Evolutionary conservation across 768 basidiomycete genomes (phyloP), one percentile per base, ranked within the genome.

Genomic region (Suillus sp.): DNA sequence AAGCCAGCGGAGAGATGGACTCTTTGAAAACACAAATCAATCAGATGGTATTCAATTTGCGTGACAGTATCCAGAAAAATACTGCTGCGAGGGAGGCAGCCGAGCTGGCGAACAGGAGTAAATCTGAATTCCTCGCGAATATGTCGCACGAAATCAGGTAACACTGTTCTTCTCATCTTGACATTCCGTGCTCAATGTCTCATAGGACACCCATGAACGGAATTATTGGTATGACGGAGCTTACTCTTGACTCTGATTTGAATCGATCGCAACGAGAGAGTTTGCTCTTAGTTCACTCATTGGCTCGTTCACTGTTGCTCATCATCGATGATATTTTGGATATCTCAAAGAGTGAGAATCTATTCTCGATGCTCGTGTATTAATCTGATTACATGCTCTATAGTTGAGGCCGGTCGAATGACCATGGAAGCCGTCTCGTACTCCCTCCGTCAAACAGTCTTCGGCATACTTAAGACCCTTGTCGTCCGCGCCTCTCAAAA

Each of bases 311-410:
- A 13, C 81, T 99, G 64, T 80, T 99, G 53, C 81, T 98, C 70
- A 99, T 99, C 78, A 99, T 99, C 66, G 96, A 99, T 75, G 97
- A 99, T 75, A 99, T 99, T 68, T 84, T 99, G 81, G 97, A 99
- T 83, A 99, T 99, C 66, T 98, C 96, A 20, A 99, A 99, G 86
- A 99, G 96, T 97, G 69, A 62, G 93, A 84, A 2, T 27, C 8
- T 58, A 18, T 9, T 35, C 50, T 35, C 38, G 43, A 57, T 37
- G n/a, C 35, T 14, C n/a, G 18, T 34, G 38, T 25, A 35, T 47
- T n/a, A 18, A 22, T 55, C 58, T 66, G 51, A 65, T 65, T 37
- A 62, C 53, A 68, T 42, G 40, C 45, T 32, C 51, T 68, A 9
- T 69, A 97, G 96, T 99, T 71, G 97, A 99, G 78, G 97, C 96